phyloP scores from a whole-genome alignment of 768 basidiomycete genomes.

The Albatrellus ellisii region DNA sequence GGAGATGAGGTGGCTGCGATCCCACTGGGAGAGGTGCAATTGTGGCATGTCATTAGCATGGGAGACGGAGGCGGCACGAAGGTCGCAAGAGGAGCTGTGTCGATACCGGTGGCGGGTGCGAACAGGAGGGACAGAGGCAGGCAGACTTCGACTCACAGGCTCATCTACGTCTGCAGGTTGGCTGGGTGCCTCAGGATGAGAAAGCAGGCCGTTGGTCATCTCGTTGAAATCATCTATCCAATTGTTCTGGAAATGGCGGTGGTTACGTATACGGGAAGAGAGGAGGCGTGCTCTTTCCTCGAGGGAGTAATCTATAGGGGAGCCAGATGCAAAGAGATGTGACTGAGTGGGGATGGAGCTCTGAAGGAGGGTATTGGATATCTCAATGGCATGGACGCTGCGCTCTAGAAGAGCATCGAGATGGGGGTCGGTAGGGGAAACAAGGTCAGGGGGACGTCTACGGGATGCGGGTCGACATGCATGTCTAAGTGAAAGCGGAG shows the following conservation, averaged over 20 bases:
- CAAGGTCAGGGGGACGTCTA: background rate
- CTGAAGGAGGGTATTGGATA: constrained; percentile 71
- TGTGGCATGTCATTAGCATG: background rate
- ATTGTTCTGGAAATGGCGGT: constrained; percentile 29
- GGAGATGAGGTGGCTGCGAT: constrained; percentile 40
- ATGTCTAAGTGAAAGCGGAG: constrained; percentile 24
- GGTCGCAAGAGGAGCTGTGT: constrained; percentile 7
- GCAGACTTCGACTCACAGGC: constrained; percentile 20
- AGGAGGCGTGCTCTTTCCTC: constrained; percentile 38
- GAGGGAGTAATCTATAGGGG: constrained; percentile 28
- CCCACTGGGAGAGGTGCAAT: constrained; percentile 1
- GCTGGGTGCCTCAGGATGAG: background rate
- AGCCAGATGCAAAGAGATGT: constrained; percentile 35
- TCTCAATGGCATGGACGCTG: constrained; percentile 75
- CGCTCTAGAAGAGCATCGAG: constrained; percentile 71
- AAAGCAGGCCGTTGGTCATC: constrained; percentile 16
- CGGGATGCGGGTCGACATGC: constrained; percentile 1
- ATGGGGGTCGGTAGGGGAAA: constrained; percentile 34
- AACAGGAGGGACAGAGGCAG: constrained; percentile 12
- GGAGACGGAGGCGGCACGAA: background rate
- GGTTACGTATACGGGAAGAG: constrained; percentile 36
- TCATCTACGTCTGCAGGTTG: background rate
- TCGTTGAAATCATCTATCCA: constrained; percentile 63
- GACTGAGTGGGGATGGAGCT: constrained; percentile 64
- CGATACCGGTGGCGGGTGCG: constrained; percentile 3